phyloP scores from a whole-genome alignment of 1,284 basidiomycete genomes.

The Ceratobasidium sp. region DNA sequence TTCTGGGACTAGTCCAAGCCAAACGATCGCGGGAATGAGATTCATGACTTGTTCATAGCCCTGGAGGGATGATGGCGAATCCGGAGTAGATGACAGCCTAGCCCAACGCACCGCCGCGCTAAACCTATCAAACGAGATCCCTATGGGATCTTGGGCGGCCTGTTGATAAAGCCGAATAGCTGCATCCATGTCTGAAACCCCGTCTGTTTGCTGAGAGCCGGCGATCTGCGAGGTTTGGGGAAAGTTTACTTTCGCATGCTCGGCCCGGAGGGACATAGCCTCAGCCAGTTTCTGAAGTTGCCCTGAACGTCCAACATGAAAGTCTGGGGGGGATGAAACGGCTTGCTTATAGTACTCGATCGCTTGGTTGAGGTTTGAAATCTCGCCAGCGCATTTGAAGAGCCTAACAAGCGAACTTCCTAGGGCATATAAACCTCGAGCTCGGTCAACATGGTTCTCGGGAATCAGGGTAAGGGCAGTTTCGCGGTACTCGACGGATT shows the following conservation, averaged over 20 bases:
- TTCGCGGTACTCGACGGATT: no score
- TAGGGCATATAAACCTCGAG: no score
- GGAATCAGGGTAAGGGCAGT: no score
- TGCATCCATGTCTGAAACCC: not conserved
- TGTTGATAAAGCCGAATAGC: not conserved
- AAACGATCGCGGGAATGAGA: conserved; percentile 12
- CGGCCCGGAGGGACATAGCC: no score
- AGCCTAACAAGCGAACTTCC: no score
- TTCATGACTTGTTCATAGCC: conserved; percentile 2
- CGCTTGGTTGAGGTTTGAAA: not conserved
- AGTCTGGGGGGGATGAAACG: no score
- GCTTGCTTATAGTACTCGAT: not conserved
- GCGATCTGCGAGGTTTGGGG: not conserved
- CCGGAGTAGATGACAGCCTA: not conserved
- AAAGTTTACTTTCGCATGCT: no score
- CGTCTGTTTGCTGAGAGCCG: not conserved
- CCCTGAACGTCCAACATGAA: no score
- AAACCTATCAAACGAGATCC: not conserved
- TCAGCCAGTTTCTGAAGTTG: no score
- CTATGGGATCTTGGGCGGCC: not conserved
- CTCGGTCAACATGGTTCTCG: no score
- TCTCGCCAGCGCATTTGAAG: not conserved
- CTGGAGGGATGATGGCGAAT: not conserved
- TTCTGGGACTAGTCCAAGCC: conserved; percentile 1
- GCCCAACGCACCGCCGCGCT: not conserved